phyloP scores from a whole-genome alignment of 2,329 filamentous ascomycete genomes.

The Colletotrichum sp. region DNA sequence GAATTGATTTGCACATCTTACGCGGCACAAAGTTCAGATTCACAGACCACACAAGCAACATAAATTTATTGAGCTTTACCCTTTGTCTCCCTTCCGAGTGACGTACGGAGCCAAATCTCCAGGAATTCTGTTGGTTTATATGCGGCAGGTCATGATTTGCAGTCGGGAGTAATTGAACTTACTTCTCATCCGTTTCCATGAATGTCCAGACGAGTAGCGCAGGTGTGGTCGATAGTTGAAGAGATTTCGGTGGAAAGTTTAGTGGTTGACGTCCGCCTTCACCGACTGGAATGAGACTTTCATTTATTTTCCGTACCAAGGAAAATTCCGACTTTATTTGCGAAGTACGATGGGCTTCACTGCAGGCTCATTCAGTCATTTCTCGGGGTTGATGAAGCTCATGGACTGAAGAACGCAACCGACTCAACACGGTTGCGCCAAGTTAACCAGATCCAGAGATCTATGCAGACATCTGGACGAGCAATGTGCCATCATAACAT shows the following conservation, averaged over 20 bases:
- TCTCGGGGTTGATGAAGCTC: neutral
- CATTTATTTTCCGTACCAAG: neutral
- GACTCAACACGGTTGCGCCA: neutral
- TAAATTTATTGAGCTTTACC: fast-evolving
- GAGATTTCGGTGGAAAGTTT: too few species aligned
- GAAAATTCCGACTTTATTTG: neutral
- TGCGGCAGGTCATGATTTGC: neutral
- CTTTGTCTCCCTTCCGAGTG: neutral
- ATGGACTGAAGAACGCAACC: neutral
- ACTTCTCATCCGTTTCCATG: neutral
- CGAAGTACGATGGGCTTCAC: neutral
- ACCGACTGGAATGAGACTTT: neutral
- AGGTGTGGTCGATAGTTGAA: neutral
- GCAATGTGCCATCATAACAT: neutral
- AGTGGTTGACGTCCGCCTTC: too few species aligned
- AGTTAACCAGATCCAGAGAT: neutral
- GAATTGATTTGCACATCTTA: neutral
- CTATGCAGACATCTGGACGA: neutral
- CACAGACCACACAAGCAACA: neutral
- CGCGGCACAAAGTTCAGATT: neutral
- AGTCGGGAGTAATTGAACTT: neutral
- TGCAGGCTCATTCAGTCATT: neutral
- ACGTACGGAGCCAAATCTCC: neutral
- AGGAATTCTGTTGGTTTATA: neutral
- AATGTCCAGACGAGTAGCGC: neutral